Evolutionary conservation across 192 early-diverging fungal species (phyloP).

Genomic region (Glomus cerebriforme): DNA sequence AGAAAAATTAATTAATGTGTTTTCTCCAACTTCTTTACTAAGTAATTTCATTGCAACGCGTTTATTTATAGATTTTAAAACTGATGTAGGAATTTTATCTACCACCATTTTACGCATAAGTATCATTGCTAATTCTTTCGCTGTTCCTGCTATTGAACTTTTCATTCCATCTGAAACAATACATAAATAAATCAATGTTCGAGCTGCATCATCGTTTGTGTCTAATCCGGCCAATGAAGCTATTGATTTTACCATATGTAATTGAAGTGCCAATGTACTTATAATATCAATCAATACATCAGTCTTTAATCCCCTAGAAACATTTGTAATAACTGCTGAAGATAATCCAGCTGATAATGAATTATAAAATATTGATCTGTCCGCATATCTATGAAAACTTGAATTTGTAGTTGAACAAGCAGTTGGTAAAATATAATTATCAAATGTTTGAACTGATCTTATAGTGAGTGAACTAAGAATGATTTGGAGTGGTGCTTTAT

Average conservation of each 20-base stretch:
- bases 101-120: slow-evolving; percentile 19
- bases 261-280: slow-evolving; percentile 31
- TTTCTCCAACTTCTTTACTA: slow-evolving; percentile 12
- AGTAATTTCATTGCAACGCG: slow-evolving; percentile 35
- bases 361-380: slow-evolving; percentile 40
- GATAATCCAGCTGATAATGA: slow-evolving; percentile 38
- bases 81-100: slow-evolving; percentile 23
- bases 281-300: slow-evolving; percentile 23
- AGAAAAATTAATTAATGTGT: slow-evolving; percentile 17
- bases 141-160: slow-evolving; percentile 13
- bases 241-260: slow-evolving; percentile 40
- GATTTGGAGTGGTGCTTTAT: slow-evolving; percentile 1
- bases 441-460: background rate
- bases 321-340: background rate
- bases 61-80: slow-evolving; percentile 23
- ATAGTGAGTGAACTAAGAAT: slow-evolving; percentile 4
- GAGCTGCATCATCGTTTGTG: slow-evolving; percentile 31
- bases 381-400: slow-evolving; percentile 23
- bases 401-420: slow-evolving; percentile 14
- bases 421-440: background rate
- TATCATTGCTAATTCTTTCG: slow-evolving; percentile 29
- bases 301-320: slow-evolving; percentile 2
- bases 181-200: slow-evolving; percentile 38
- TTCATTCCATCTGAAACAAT: slow-evolving; percentile 31
- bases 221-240: slow-evolving; percentile 29